A percentile compares a stretch with the other conserved stretches of the same genome.
Evolutionary conservation across 306 rosid genomes (phyloP).

Genomic region (Lotus japonicus): DNA sequence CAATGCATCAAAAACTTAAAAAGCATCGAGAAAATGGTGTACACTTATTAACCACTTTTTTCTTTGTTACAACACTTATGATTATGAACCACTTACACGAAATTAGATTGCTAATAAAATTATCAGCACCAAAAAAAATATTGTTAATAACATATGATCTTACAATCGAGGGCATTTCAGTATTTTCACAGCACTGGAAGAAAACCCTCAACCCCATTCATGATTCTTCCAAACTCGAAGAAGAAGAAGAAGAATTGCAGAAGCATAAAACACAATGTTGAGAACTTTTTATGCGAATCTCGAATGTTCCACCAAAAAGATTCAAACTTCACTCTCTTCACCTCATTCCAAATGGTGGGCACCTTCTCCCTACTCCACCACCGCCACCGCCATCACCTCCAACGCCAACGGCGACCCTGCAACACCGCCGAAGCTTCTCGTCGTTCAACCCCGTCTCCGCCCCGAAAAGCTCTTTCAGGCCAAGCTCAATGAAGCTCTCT

Average conservation of each 20-base stretch:
- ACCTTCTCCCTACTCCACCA: slow-evolving; percentile 18
- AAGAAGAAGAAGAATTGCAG: not conserved
- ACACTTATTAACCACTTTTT: no score
- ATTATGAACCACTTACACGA: no score
- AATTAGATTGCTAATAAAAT: no score
- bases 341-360: not conserved
- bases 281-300: slow-evolving; percentile 24
- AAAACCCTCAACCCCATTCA: not conserved
- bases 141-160: no score
- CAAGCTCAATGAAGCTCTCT: slow-evolving; percentile 89
- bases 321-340: slow-evolving; percentile 10
- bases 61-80: no score
- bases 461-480: slow-evolving; percentile 56
- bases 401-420: not conserved
- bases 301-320: slow-evolving; percentile 26
- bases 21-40: no score
- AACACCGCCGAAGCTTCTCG: slow-evolving; percentile 59
- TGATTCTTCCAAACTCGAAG: not conserved
- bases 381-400: not conserved
- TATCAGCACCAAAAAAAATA: no score
- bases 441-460: slow-evolving; percentile 87
- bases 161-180: no score
- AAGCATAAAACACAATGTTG: slow-evolving; percentile 32
- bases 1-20: no score
- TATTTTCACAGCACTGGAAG: not conserved